phyloP scores from a whole-genome alignment of 805 yeast genomes.

The Sugiyamaella chiloensis region DNA sequence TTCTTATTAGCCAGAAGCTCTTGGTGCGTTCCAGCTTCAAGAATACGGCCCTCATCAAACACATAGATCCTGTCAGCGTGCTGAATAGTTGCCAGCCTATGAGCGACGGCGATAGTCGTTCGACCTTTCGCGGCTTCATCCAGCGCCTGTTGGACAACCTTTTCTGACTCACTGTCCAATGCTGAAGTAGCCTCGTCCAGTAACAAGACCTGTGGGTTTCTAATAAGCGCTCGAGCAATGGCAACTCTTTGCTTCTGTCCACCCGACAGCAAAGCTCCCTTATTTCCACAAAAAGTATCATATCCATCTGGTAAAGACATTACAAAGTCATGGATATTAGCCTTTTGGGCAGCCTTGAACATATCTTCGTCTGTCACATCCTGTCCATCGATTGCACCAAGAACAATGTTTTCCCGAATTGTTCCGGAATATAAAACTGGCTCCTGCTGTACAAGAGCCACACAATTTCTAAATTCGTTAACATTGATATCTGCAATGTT shows the following conservation, averaged over 20 bases:
- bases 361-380: slow-evolving; percentile 43
- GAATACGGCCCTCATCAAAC: slow-evolving; percentile 56
- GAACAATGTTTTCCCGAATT: slow-evolving; percentile 51
- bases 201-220: slow-evolving; percentile 60
- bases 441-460: slow-evolving; percentile 63
- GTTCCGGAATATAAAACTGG: slow-evolving; percentile 56
- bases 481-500: slow-evolving; percentile 48
- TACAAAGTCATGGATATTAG: slow-evolving; percentile 57
- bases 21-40: slow-evolving; percentile 55
- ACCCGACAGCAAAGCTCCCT: slow-evolving; percentile 62
- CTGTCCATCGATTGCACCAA: slow-evolving; percentile 41
- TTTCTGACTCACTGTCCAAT: slow-evolving; percentile 66
- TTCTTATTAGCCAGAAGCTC: slow-evolving; percentile 41
- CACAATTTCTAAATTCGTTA: slow-evolving; percentile 46
- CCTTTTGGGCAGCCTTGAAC: slow-evolving; percentile 46
- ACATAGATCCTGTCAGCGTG: slow-evolving; percentile 60
- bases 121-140: slow-evolving; percentile 63
- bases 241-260: slow-evolving; percentile 78
- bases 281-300: slow-evolving; percentile 52
- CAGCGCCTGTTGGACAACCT: slow-evolving; percentile 69
- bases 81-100: slow-evolving; percentile 67
- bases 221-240: slow-evolving; percentile 67
- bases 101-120: slow-evolving; percentile 83
- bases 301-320: slow-evolving; percentile 56
- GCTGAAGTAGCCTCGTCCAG: slow-evolving; percentile 71